Percentiles rank a stretch among this genome's conserved stretches.
Conservation (phyloP, 148 eudicot species). For the Agrostemma githago region DNA sequence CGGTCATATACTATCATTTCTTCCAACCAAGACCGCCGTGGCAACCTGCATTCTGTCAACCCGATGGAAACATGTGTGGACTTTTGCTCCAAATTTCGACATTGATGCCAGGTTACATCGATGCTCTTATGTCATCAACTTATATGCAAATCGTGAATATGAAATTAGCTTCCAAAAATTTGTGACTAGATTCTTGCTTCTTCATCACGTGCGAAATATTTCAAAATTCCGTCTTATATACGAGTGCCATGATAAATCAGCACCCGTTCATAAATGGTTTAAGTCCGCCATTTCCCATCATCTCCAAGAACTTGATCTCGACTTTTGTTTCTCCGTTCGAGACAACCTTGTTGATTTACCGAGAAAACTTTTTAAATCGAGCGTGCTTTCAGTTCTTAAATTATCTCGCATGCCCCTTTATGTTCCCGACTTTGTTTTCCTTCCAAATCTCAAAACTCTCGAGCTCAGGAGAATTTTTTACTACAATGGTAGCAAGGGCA, state of each 20-base stretch:
- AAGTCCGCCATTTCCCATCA: slow-evolving; percentile 18
- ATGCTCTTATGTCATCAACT: slow-evolving; percentile 5
- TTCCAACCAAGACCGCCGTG: slow-evolving; percentile 25
- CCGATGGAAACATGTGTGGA: slow-evolving; percentile 28
- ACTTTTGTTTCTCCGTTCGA: slow-evolving; percentile 16
- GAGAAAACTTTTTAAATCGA: slow-evolving; percentile 16
- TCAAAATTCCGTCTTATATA: slow-evolving; percentile 27
- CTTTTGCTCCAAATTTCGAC: slow-evolving; percentile 20
- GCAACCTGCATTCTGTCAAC: slow-evolving; percentile 25
- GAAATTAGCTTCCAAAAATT: slow-evolving; percentile 23
- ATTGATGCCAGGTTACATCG: slow-evolving; percentile 16
- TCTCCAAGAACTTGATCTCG: slow-evolving; percentile 26
- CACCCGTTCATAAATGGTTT: slow-evolving; percentile 25
- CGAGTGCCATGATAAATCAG: slow-evolving; percentile 16
- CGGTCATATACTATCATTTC: slow-evolving; percentile 21
- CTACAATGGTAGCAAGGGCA: slow-evolving; percentile 12
- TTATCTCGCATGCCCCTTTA: slow-evolving; percentile 27
- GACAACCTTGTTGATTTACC: slow-evolving; percentile 9
- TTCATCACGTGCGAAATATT: slow-evolving; percentile 12
- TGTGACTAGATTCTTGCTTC: slow-evolving; percentile 27
- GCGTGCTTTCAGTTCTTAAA: slow-evolving; percentile 16
- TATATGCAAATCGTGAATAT: slow-evolving; percentile 1
- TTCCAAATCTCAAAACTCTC: slow-evolving; percentile 26
- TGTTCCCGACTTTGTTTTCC: slow-evolving; percentile 20
- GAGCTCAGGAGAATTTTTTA: slow-evolving; percentile 20